These are phyloP conservation scores for Globisporangium ultimum DNA, from an alignment of 352 stramenopile genomes.

Conservation along the genomic window DNA sequence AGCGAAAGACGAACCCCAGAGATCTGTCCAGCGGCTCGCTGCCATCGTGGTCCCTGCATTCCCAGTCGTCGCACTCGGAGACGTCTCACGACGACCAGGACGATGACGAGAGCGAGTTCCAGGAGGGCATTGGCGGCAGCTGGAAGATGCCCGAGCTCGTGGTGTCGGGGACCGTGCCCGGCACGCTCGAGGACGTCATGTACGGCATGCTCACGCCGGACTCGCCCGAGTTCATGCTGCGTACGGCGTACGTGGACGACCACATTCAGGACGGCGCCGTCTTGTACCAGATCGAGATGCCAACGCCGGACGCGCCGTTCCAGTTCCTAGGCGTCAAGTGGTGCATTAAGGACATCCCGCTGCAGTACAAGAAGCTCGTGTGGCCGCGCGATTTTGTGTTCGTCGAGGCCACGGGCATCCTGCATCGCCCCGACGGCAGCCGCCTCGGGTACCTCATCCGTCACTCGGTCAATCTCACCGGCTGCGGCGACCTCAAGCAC, in stretches of 20 bases:
- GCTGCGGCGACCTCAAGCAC: slow-evolving; percentile 3
- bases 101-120: too few species aligned
- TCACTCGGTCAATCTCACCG: slow-evolving; percentile 16
- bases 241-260: slow-evolving; percentile 18
- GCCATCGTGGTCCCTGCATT: too few species aligned
- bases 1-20: too few species aligned
- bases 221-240: slow-evolving; percentile 16
- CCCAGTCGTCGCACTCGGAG: too few species aligned
- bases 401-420: slow-evolving; percentile 12
- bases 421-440: slow-evolving; percentile 3
- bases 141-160: slow-evolving; percentile 19
- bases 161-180: slow-evolving; percentile 11
- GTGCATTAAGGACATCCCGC: slow-evolving; percentile 13
- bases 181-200: slow-evolving; percentile 15
- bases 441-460: slow-evolving; percentile 17
- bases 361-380: slow-evolving; percentile 3
- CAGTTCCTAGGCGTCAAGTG: slow-evolving; percentile 21
- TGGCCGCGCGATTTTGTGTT: slow-evolving; percentile 17
- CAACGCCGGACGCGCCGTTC: slow-evolving; percentile 13
- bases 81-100: too few species aligned
- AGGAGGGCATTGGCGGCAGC: too few species aligned
- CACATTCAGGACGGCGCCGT: slow-evolving; percentile 13
- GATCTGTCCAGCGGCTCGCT: too few species aligned
- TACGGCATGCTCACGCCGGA: slow-evolving; percentile 16
- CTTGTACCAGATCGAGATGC: slow-evolving; percentile 12